Percentiles rank a stretch among this genome's conserved stretches.
Evolutionary conservation across 176 grass and related monocot genomes (phyloP).

Genomic region (Alloteropsis semialata): DNA sequence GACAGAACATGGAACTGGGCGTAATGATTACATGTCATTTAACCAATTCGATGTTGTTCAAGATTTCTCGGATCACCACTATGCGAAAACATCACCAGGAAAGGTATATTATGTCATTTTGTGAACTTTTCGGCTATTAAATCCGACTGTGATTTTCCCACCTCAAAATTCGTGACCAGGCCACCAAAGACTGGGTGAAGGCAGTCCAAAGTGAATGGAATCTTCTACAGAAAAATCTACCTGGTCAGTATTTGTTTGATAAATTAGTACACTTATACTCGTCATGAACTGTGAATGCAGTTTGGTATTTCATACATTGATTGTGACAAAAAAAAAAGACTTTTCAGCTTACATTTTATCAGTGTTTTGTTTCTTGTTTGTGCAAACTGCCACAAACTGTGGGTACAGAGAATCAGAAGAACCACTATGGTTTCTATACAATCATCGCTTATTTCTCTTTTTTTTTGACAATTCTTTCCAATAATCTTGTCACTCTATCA

Average conservation of each 20-base stretch:
- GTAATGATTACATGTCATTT: slow-evolving; percentile 33
- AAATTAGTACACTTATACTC: not conserved
- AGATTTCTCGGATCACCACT: slow-evolving; percentile 71
- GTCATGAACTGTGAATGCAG: not conserved
- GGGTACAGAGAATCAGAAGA: not conserved
- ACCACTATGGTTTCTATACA: not conserved
- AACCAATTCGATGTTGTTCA: slow-evolving; percentile 63
- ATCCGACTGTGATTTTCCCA: not conserved
- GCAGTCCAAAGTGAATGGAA: slow-evolving; percentile 71
- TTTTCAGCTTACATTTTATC: not conserved
- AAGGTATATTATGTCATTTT: slow-evolving; percentile 34
- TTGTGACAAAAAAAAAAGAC: not conserved
- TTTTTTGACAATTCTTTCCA: slow-evolving; percentile 1
- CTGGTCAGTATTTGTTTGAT: slow-evolving; percentile 42
- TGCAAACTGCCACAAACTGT: not conserved
- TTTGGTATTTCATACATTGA: not conserved
- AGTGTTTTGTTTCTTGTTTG: not conserved
- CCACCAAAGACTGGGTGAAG: slow-evolving; percentile 60
- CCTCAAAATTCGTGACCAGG: slow-evolving; percentile 39
- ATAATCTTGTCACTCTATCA: not conserved
- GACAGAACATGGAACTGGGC: slow-evolving; percentile 35
- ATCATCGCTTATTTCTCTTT: not conserved
- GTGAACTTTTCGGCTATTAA: slow-evolving; percentile 9
- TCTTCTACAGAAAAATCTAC: slow-evolving; percentile 71
- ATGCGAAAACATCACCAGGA: slow-evolving; percentile 38